Evolutionary conservation across 148 eudicot species (phyloP).

Genomic region (Polygonum maritimum): DNA sequence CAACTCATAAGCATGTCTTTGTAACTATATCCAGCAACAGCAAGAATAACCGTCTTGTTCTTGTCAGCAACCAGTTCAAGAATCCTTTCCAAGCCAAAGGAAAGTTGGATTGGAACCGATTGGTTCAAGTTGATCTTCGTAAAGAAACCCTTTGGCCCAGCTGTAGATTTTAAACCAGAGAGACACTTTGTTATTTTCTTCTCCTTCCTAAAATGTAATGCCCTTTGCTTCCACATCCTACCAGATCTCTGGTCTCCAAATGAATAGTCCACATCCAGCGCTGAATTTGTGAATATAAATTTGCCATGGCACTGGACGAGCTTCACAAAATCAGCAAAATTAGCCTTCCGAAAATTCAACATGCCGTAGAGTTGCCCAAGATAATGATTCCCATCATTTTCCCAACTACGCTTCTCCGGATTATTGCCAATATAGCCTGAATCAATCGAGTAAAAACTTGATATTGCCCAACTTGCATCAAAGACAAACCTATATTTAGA

Average conservation of each 20-base stretch:
- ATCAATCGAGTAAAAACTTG: conserved; percentile 43
- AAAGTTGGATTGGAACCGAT: conserved; percentile 26
- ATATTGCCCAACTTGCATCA: conserved; percentile 73
- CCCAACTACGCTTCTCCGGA: conserved; percentile 39
- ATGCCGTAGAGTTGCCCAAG: conserved; percentile 63
- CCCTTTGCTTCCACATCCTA: conserved; percentile 27
- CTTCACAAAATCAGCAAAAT: conserved; percentile 39
- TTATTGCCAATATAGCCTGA: conserved; percentile 15
- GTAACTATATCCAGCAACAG: conserved; percentile 83
- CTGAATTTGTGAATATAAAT: conserved; percentile 33
- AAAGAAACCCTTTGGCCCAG: conserved; percentile 18
- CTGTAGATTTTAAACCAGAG: conserved; percentile 20
- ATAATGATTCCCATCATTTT: conserved; percentile 45
- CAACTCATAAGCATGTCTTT: conserved; percentile 98
- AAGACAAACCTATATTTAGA: conserved; percentile 66
- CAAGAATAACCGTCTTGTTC: conserved; percentile 61
- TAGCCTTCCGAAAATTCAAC: conserved; percentile 46
- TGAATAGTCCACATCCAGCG: conserved; percentile 35
- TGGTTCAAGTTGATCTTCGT: conserved; percentile 19
- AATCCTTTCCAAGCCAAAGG: conserved; percentile 46
- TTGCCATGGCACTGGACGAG: conserved; percentile 43
- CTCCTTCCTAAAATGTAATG: conserved; percentile 20
- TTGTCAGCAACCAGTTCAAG: conserved; percentile 48
- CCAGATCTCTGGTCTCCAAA: conserved; percentile 21
- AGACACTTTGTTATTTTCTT: conserved; percentile 38